Evolutionary conservation across 1,284 basidiomycete species (phyloP), one percentile per base, ranked within the genome.

Genomic region (Rhodotorula sp.): DNA sequence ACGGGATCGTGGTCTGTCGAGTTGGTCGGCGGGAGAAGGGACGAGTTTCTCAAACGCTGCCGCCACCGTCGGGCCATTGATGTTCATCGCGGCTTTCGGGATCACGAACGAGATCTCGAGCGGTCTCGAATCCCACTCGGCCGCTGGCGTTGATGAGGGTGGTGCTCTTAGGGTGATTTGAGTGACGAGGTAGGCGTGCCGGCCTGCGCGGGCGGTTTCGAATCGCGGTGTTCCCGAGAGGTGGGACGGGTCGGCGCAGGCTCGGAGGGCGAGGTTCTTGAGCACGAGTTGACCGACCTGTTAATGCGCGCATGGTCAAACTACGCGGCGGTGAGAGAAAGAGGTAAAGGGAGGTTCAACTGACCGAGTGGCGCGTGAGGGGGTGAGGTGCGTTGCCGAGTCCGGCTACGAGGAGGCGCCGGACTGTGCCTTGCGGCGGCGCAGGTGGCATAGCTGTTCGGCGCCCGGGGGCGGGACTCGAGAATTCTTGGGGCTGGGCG

Each of bases 361-460:
- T 3, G 2, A 74, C 69, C 2, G 70, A 72, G 22, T 75, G 73
- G 12, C 62, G 45, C 0, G 70, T 66, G 24, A 66, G 46, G 0
- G 68, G 70, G 33, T 72, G 68, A 1, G 70, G 66, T 42, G 68
- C 72, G 64, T 75, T 75, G 8, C 73, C 70, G 24, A 75, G 62
- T 5, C 73, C 73, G 22, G 65, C 68, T 33, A 73, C 37, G 20
- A 68, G 68, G 29, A 73, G 62, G 12, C 65, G 29, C 8, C 66
- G 62, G 53, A 54, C 49, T 24, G 49, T 5, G 22, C 49, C 49
- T 22, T 51, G 22, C n/a, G 49, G 12, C 20, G n/a, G 49, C 22
- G 49, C 22, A 10, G 49, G 24, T 12, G 49, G 49, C 49, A 51
- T 51, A 37, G 37, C 37, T 33, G 33, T 33, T 33, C 33, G 33